These are phyloP conservation scores for Symbiodinium pilosum DNA, from an alignment of 73 alveolate genomes.

Conservation along the genomic window DNA sequence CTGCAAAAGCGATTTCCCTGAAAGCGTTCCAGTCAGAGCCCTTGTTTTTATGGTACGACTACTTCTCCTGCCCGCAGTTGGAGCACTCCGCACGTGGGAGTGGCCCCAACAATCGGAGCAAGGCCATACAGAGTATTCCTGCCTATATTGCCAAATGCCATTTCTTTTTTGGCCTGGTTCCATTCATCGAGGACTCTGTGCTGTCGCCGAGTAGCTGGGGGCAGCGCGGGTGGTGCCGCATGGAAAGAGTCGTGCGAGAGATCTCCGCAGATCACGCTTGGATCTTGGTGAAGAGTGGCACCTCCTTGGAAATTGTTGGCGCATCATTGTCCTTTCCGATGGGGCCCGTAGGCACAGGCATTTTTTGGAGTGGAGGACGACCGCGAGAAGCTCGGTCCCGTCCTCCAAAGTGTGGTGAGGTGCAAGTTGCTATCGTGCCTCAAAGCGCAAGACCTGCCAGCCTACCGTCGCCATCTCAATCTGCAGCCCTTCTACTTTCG, in stretches of 20 bases:
- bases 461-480: background rate
- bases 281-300: background rate
- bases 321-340: background rate
- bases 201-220: slow-evolving; percentile 42
- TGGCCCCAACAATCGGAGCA: background rate
- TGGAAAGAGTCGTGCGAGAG: background rate
- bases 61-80: slow-evolving; percentile 45
- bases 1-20: background rate
- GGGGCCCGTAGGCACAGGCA: background rate
- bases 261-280: background rate
- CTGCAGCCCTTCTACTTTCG: background rate
- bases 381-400: background rate
- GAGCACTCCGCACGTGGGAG: too few relatives aligned
- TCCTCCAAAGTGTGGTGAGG: background rate
- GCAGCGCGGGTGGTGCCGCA: slow-evolving; percentile 47
- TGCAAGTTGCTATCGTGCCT: background rate
- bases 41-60: slow-evolving; percentile 57
- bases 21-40: background rate
- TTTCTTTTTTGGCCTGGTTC: slow-evolving; percentile 40
- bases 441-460: background rate
- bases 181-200: slow-evolving; percentile 37
- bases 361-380: background rate
- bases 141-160: slow-evolving; percentile 32
- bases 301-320: background rate
- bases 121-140: slow-evolving; percentile 39